Conservation (phyloP, 768 basidiomycete species). For the Psilocybe cubensis region DNA sequence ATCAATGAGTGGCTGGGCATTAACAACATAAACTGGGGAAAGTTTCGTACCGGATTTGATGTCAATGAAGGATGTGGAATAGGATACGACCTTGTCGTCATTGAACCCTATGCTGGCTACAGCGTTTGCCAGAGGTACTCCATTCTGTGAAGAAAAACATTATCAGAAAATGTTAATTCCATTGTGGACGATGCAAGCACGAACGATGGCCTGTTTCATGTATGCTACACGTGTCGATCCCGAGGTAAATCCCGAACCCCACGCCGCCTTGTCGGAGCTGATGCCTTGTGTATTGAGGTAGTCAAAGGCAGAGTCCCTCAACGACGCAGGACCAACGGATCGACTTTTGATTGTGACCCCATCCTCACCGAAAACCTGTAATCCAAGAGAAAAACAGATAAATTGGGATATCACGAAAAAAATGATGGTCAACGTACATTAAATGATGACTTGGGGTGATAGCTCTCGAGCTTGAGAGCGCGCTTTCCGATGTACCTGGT, state of each 20-base stretch:
- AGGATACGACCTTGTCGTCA: constrained; percentile 31
- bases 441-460: constrained; percentile 25
- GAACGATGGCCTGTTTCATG: constrained; percentile 27
- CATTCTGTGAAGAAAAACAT: constrained; percentile 23
- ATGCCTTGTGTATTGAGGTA: constrained; percentile 19
- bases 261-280: constrained; percentile 11
- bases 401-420: neutral
- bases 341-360: neutral
- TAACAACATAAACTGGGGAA: neutral
- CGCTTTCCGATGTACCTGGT: constrained; percentile 28
- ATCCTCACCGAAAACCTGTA: constrained; percentile 12
- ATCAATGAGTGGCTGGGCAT: neutral
- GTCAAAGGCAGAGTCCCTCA: constrained; percentile 16
- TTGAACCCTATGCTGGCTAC: constrained; percentile 42
- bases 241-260: constrained; percentile 19
- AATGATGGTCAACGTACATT: constrained; percentile 14
- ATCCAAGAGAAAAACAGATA: neutral
- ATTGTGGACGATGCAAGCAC: neutral
- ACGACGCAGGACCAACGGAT: neutral
- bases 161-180: neutral
- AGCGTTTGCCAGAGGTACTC: constrained; percentile 39
- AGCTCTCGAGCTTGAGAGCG: constrained; percentile 21
- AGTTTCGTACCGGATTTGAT: constrained; percentile 20
- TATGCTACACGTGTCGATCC: constrained; percentile 25
- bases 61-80: constrained; percentile 34